Evolutionary conservation across 2,329 filamentous ascomycete species (phyloP), one percentile per base, ranked within the genome.

Genomic region (Xylariaceae sp.): DNA sequence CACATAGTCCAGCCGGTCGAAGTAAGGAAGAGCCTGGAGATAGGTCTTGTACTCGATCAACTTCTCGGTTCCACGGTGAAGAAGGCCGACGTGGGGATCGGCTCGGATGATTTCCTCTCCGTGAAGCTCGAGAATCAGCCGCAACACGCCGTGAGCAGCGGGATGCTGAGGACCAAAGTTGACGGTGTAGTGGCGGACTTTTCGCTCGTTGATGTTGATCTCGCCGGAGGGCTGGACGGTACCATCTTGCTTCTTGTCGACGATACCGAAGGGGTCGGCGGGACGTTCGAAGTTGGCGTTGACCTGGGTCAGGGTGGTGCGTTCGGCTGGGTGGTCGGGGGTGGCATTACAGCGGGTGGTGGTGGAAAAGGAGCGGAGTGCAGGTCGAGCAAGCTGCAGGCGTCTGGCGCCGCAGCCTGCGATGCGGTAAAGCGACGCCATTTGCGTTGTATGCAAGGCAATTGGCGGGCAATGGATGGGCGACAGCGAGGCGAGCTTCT

Each of bases 1-100:
- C 59, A 96, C 91, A 70, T 98, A 98, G 72, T 98, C 93, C 68
- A 98, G 79, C 60, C 93, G 89, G 73, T 98, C 93, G 67, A 98
- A 98, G 77, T 98, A 98, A 45, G 93, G 93, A 65, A 98, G 77
- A 47, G 93, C 93, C 77, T 98, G 93, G 64, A 97, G 80, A 67
- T 98, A 98, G 60, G 92, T 95, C 80, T 95, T 96, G 81, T 98
- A 98, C 78, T 98, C 93, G 72, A 97, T 97, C 73, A 98, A 82
- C 80, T 98, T 98, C 79, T 98, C 93, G 53, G 93, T 98, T 58
- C 93, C 93, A 62, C 93, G 84, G 71, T 98, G 93, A 63, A 98
- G 80, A 68, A 98, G 76, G 47, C 93, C 93, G 62, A 98, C 92
- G 72, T 98, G 93, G 37, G 93, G 93, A 70, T 98, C 93, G 55